Percentiles rank a stretch among this genome's conserved stretches.
Conservation (phyloP, 768 basidiomycete species). For the Collybia sordida region DNA sequence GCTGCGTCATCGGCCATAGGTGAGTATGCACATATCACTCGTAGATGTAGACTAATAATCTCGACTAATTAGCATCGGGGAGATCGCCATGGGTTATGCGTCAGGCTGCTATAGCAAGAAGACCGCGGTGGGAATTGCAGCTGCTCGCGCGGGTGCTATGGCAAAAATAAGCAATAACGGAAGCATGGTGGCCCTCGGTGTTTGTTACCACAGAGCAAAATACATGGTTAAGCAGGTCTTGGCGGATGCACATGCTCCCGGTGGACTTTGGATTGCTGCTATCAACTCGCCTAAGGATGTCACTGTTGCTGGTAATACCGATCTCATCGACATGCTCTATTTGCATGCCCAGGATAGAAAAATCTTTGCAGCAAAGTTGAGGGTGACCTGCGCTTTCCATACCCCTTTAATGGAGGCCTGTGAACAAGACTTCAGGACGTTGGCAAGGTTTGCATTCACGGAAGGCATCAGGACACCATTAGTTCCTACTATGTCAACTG, state of each 20-base stretch:
- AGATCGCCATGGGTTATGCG: constrained; percentile 2
- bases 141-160: not conserved
- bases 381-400: not conserved
- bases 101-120: not conserved
- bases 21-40: not conserved
- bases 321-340: not conserved
- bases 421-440: not conserved
- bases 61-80: not conserved
- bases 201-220: not conserved
- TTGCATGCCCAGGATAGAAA: not conserved
- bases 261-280: not conserved
- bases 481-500: not conserved
- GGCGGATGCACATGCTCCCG: not conserved
- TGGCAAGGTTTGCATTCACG: not conserved
- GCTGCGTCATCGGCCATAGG: constrained; percentile 1
- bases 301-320: not conserved
- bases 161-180: not conserved
- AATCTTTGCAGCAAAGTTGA: not conserved
- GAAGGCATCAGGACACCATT: not conserved
- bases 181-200: not conserved
- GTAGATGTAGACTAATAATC: no score
- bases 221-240: not conserved
- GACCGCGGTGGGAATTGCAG: not conserved
- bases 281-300: not conserved
- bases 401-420: not conserved